phyloP scores from a whole-genome alignment of 2,329 filamentous ascomycete genomes.

The Talaromyces sp. region DNA sequence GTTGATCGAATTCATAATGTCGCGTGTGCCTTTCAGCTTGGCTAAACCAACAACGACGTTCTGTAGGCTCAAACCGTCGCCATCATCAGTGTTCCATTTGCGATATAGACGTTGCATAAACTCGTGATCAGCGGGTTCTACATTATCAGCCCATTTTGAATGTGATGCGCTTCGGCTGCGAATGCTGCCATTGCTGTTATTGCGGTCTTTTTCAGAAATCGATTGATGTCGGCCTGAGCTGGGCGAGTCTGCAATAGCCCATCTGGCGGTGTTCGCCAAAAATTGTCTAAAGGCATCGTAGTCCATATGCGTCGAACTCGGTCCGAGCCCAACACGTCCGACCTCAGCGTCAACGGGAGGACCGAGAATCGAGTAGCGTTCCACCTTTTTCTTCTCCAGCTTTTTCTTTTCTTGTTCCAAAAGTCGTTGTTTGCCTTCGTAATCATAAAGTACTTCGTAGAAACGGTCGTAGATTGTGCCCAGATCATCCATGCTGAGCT shows the following conservation, averaged over 20 bases:
- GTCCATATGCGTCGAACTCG: conserved; percentile 91
- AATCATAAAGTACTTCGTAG: conserved; percentile 86
- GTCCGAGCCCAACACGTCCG: conserved; percentile 81
- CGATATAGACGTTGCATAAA: conserved; percentile 85
- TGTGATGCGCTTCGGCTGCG: conserved; percentile 49
- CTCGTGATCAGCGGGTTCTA: conserved; percentile 84
- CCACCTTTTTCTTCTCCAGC: conserved; percentile 58
- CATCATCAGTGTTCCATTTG: conserved; percentile 79
- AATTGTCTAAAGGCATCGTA: conserved; percentile 96
- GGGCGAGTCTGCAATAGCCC: conserved; percentile 87
- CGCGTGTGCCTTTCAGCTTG: conserved; percentile 83
- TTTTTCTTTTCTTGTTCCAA: conserved; percentile 70
- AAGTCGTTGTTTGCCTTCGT: conserved; percentile 76
- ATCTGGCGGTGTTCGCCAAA: conserved; percentile 80
- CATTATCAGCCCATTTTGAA: conserved; percentile 56
- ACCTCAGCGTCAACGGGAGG: conserved; percentile 65
- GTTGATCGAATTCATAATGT: conserved; percentile 96
- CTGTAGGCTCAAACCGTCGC: conserved; percentile 76
- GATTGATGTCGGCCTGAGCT: conserved; percentile 54
- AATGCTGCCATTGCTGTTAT: conserved; percentile 45
- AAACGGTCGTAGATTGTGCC: conserved; percentile 91
- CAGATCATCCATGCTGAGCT: conserved; percentile 78
- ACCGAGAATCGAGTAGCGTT: conserved; percentile 41
- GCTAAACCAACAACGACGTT: conserved; percentile 90
- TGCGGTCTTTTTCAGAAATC: conserved; percentile 50